Evolutionary conservation across 306 rosid species (phyloP).

Genomic region (Canavalia ensiformis): DNA sequence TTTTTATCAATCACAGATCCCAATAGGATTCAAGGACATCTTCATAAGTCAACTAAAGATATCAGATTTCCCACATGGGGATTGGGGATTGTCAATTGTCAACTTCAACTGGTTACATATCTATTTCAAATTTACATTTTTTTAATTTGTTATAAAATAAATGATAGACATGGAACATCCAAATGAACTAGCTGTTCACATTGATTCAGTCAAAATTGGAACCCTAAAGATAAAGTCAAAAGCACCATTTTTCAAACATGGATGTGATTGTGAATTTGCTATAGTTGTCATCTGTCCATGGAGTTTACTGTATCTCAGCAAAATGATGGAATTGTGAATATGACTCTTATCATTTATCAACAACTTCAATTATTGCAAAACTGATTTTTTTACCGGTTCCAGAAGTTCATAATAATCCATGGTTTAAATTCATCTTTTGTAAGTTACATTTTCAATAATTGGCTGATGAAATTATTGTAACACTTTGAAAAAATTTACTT

Average conservation of each 20-base stretch:
- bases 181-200: slow-evolving; percentile 39
- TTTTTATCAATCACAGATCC: slow-evolving; percentile 62
- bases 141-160: not conserved
- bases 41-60: slow-evolving; percentile 61
- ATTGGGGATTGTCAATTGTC: slow-evolving; percentile 47
- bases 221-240: slow-evolving; percentile 47
- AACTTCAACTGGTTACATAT: slow-evolving; percentile 34
- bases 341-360: not conserved
- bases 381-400: not conserved
- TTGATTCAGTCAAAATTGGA: slow-evolving; percentile 51
- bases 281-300: slow-evolving; percentile 47
- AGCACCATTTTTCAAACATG: slow-evolving; percentile 43
- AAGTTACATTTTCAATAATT: not conserved
- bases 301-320: slow-evolving; percentile 41
- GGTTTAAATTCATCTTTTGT: not conserved
- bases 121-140: not conserved
- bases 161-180: slow-evolving; percentile 16
- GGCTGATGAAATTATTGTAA: not conserved
- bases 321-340: slow-evolving; percentile 2
- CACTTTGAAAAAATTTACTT: not conserved
- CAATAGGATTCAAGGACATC: slow-evolving; percentile 58
- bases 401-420: not conserved
- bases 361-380: slow-evolving; percentile 14
- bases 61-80: slow-evolving; percentile 64
- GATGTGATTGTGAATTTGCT: slow-evolving; percentile 25